Conservation (phyloP, 1,284 basidiomycete species). For the Rhodotorula mucilaginosa region DNA sequence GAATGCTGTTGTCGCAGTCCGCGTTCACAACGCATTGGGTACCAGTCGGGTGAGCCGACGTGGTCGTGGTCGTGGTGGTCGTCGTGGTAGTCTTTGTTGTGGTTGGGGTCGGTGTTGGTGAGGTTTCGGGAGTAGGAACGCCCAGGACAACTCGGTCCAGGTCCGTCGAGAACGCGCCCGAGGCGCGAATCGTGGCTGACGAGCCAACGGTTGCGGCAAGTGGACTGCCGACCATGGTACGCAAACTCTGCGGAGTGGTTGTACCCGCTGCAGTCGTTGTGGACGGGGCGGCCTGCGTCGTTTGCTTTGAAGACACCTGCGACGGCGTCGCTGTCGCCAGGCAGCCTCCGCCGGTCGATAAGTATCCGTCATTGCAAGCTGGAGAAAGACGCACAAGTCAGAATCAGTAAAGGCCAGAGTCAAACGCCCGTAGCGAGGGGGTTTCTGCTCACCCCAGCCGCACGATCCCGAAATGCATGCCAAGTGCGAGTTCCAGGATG, state of each 20-base stretch:
- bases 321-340: not conserved
- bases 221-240: too few relatives aligned
- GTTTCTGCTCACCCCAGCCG: not conserved
- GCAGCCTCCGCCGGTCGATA: not conserved
- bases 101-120: not conserved
- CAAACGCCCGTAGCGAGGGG: too few relatives aligned
- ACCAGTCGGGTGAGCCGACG: not conserved
- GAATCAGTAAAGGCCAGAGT: not conserved
- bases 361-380: not conserved
- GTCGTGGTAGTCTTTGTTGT: not conserved
- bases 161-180: too few relatives aligned
- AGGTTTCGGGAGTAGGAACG: not conserved
- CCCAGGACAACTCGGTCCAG: too few relatives aligned
- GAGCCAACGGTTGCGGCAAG: too few relatives aligned
- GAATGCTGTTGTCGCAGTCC: not conserved
- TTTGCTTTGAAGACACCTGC: not conserved
- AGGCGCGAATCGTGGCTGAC: too few relatives aligned
- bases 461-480: not conserved
- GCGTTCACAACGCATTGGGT: not conserved
- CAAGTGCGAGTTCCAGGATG: not conserved
- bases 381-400: not conserved
- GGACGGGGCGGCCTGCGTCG: not conserved
- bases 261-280: not conserved
- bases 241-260: too few relatives aligned
- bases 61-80: not conserved